Evolutionary conservation across 768 basidiomycete genomes (phyloP).

Genomic region (Tylopilus balloui): DNA sequence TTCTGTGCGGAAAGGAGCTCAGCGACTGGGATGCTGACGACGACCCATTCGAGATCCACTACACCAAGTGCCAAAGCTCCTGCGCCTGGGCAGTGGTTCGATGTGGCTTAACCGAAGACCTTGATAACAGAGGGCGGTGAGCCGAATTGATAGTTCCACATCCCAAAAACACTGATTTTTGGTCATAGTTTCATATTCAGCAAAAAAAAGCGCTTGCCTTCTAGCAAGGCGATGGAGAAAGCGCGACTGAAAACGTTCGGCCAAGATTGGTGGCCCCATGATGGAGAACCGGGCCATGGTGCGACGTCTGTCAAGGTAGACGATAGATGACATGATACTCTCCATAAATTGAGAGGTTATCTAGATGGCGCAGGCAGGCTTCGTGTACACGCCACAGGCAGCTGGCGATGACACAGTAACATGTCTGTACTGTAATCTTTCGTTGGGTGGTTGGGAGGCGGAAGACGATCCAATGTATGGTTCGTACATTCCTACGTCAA

Average conservation of each 20-base stretch:
- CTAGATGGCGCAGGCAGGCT: constrained; percentile 85
- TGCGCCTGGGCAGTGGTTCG: constrained; percentile 83
- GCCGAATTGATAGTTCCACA: constrained; percentile 15
- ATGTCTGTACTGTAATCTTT: constrained; percentile 80
- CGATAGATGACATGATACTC: background rate
- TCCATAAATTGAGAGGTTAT: constrained; percentile 1
- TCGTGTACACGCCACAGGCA: constrained; percentile 69
- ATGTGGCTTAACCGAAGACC: constrained; percentile 61
- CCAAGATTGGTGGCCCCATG: constrained; percentile 76
- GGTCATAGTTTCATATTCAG: constrained; percentile 51
- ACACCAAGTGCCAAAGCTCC: constrained; percentile 53
- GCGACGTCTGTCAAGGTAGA: constrained; percentile 69
- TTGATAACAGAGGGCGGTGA: constrained; percentile 55
- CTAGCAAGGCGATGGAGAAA: constrained; percentile 63
- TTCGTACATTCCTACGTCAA: background rate
- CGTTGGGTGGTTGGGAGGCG: constrained; percentile 82
- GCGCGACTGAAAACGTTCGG: constrained; percentile 68
- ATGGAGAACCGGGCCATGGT: constrained; percentile 53
- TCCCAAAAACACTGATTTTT: background rate
- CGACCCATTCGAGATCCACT: constrained; percentile 84
- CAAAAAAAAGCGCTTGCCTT: constrained; percentile 61
- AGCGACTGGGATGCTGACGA: constrained; percentile 83
- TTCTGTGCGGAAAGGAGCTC: constrained; percentile 75
- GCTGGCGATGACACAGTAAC: constrained; percentile 73
- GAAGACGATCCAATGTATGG: constrained; percentile 84